Evolutionary conservation across 176 grass and related monocot species (phyloP).

Genomic region (Dendrocalamus sinicus): DNA sequence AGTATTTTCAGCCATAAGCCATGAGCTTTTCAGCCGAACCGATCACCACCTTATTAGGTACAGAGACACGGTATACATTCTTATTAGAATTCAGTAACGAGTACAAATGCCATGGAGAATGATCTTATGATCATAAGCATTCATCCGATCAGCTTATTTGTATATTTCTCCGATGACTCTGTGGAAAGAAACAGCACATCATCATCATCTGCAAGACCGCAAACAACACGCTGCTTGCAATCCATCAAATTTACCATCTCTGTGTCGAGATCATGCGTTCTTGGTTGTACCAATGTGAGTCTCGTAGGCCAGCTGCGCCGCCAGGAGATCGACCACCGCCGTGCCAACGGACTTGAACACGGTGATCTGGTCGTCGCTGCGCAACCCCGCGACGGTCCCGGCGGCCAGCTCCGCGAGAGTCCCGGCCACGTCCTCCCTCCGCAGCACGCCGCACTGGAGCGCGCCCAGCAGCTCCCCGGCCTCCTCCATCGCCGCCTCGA

Average conservation of each 20-base stretch:
- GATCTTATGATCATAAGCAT: neutral
- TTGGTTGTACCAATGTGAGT: constrained; percentile 47
- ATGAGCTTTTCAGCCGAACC: no score
- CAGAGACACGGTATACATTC: neutral
- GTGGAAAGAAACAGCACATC: neutral
- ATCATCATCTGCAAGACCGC: neutral
- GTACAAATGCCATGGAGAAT: neutral
- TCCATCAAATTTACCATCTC: neutral
- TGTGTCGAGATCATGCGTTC: neutral
- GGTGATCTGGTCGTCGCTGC: constrained; percentile 70
- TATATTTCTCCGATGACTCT: neutral
- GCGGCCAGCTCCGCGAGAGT: constrained; percentile 71
- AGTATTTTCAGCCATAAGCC: no score
- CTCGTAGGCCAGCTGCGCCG: constrained; percentile 87
- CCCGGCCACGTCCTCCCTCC: constrained; percentile 65
- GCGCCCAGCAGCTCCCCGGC: constrained; percentile 86
- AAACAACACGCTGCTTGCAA: neutral
- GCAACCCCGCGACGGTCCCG: constrained; percentile 57
- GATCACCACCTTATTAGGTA: no score
- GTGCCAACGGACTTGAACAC: constrained; percentile 91
- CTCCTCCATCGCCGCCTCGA: constrained; percentile 86
- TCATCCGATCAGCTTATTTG: constrained; percentile 37
- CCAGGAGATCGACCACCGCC: constrained; percentile 80
- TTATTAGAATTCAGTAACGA: neutral
- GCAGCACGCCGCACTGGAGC: constrained; percentile 64